Evolutionary conservation across 2,329 filamentous ascomycete genomes (phyloP), one percentile per base, ranked within the genome.

Genomic region (Orbilia blumenaviensis): DNA sequence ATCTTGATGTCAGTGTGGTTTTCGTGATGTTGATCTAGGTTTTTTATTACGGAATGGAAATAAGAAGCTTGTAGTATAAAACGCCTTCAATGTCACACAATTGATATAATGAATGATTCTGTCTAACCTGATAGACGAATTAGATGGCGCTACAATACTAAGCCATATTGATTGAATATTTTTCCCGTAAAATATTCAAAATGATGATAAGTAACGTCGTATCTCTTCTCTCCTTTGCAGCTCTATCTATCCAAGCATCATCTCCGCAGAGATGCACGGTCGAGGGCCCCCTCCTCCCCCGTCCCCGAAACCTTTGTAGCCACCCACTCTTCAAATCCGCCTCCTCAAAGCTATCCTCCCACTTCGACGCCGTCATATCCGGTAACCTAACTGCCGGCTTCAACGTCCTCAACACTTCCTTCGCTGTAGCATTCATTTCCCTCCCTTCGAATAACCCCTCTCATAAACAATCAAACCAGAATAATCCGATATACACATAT

Each of bases 401-500:
- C 81, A 76, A 81, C 0, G 79, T 81, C 0, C 75, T 80, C 0
- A 84, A 84, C 29, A 80, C 81, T 0, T 84, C 84, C 0, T 84
- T 68, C 32, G 64, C 64, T 9, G 14, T 68, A 5, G 50, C 64
- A 25, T 68, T 68, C 18, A 21, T 68, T 21, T 85, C 75, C 84
- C 84, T 54, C 56, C 32, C n/a, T n/a, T n/a, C n/a, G n/a, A n/a
- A n/a, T n/a, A n/a, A 32, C 81, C 3, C 64, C 80, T 6, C 67
- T n/a, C n/a, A n/a, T n/a, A n/a, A n/a, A n/a, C 76, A 2, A 68
- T 79, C 0, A 82, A 82, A 14, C 38, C n/a, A n/a, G 12, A 60
- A 50, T 23, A 68, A 42, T 4, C 64, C 64, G 12, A 25, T 85
- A 5, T 85, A 83, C 83, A 82, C 85, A 63, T 84, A 83, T 54